These are phyloP conservation scores for Rhododendron vialii DNA, from an alignment of 148 eudicot genomes.

Conservation along the genomic window DNA sequence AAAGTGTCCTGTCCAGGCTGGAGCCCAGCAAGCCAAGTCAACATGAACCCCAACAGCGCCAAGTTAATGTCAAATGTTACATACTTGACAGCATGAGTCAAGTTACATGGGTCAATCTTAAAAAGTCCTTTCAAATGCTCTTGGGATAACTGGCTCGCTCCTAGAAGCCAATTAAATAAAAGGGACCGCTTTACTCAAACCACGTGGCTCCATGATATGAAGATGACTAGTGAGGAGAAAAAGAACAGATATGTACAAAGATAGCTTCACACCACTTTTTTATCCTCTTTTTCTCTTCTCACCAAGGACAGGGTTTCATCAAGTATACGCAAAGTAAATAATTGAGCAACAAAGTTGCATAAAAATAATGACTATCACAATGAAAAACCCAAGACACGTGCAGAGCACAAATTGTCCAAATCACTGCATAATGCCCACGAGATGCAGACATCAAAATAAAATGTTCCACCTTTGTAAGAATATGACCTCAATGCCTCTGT, in stretches of 20 bases:
- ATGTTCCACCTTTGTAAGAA: neutral
- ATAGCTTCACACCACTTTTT: neutral
- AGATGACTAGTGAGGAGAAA: neutral
- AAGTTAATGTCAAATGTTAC: neutral
- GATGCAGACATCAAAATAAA: neutral
- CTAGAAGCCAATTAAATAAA: neutral
- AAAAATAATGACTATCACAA: neutral
- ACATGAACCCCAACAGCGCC: neutral
- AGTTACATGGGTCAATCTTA: neutral
- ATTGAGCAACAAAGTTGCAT: neutral
- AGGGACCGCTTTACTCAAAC: neutral
- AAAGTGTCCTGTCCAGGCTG: neutral
- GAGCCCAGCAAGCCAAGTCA: neutral
- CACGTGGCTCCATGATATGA: neutral
- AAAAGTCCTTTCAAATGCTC: neutral
- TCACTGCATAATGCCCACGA: neutral
- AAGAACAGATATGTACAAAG: neutral
- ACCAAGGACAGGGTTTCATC: conserved; percentile 4
- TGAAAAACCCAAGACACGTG: neutral
- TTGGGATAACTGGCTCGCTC: neutral
- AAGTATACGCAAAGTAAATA: neutral
- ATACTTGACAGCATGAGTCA: neutral
- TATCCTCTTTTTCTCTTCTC: neutral
- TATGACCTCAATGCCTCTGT: neutral
- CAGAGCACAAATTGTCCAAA: neutral